Conservation (phyloP, 768 basidiomycete species). For the Mycena maculata region DNA sequence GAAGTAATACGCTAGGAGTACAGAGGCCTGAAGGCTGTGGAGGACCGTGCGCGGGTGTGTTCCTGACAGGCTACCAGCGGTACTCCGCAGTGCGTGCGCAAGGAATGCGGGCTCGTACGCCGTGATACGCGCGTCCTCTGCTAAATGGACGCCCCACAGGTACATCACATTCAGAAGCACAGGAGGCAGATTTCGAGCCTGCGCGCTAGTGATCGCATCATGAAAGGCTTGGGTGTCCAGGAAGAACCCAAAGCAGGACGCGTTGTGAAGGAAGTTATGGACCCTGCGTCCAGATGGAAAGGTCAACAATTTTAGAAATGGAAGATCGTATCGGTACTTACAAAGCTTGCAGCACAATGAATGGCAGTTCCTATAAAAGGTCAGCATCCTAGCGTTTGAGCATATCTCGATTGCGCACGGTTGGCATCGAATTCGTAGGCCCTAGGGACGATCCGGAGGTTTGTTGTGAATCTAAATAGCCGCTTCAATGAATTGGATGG, state of each 20-base stretch:
- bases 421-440: conserved; percentile 9
- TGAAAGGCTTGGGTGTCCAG: conserved; percentile 55
- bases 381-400: neutral
- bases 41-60: conserved; percentile 48
- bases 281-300: conserved; percentile 7
- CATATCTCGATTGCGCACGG: neutral
- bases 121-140: conserved; percentile 39
- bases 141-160: conserved; percentile 37
- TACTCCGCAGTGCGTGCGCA: conserved; percentile 45
- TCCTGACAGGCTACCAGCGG: conserved; percentile 44
- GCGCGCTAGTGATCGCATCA: conserved; percentile 34
- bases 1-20: conserved; percentile 59
- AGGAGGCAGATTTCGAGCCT: conserved; percentile 30
- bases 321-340: neutral
- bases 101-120: conserved; percentile 49
- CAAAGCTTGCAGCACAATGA: conserved; percentile 30
- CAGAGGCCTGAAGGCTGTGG: conserved; percentile 51
- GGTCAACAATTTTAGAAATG: neutral
- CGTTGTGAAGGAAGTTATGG: conserved; percentile 50
- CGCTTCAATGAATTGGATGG: neutral
- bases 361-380: conserved; percentile 21
- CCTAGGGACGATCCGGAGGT: neutral
- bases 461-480: conserved; percentile 22
- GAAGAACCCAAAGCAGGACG: conserved; percentile 58
- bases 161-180: conserved; percentile 44